phyloP scores from a whole-genome alignment of 2,329 filamentous ascomycete species.

The Fusarium luffae region DNA sequence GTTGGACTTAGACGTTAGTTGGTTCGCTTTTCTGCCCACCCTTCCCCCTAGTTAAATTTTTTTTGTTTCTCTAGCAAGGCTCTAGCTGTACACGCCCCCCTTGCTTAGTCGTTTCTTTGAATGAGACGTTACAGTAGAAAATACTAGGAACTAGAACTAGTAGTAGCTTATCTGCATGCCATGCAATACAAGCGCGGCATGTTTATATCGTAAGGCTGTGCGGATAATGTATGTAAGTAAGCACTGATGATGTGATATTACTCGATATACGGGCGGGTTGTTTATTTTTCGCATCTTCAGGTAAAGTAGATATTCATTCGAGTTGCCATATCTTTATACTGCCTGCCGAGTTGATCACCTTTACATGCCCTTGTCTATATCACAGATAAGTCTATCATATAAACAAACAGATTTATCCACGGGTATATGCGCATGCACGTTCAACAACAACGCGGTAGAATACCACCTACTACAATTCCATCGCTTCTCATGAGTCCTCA shows the following conservation, averaged over 20 bases:
- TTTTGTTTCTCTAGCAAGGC: conserved; percentile 1
- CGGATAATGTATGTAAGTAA: neutral
- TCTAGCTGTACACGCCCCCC: conserved; percentile 31
- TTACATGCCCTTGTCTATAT: conserved; percentile 23
- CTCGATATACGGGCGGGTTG: neutral
- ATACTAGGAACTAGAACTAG: conserved; percentile 8
- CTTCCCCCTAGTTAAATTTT: conserved; percentile 19
- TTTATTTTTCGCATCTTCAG: neutral
- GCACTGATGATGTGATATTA: neutral
- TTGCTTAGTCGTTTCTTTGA: conserved; percentile 20
- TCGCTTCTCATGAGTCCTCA: conserved; percentile 20
- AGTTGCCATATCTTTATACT: neutral
- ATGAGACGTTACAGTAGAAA: conserved; percentile 22
- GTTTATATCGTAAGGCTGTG: conserved; percentile 14
- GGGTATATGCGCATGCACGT: conserved; percentile 23
- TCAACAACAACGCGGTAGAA: conserved; percentile 23
- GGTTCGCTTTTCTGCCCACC: conserved; percentile 16
- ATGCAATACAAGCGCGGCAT: neutral
- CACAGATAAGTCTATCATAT: conserved; percentile 6
- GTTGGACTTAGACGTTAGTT: conserved; percentile 20
- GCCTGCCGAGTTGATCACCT: neutral
- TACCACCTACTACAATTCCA: conserved; percentile 22
- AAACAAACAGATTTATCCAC: conserved; percentile 15
- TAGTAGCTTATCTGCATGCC: conserved; percentile 25
- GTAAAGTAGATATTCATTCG: neutral